phyloP scores from a whole-genome alignment of 371 early-diverging fungal genomes.

The Syncephalastrum sp. region DNA sequence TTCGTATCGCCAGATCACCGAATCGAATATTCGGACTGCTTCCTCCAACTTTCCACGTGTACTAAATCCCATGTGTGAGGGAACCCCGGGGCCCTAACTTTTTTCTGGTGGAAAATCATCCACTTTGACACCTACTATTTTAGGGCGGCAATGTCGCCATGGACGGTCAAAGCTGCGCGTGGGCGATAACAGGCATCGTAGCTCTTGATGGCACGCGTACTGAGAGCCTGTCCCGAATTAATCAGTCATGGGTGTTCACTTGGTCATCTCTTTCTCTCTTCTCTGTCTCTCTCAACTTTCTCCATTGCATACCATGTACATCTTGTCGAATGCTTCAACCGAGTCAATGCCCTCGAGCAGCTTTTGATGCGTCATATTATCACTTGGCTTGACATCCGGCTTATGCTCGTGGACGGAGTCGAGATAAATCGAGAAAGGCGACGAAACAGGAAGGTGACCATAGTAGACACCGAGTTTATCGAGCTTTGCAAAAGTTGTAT shows the following conservation, averaged over 20 bases:
- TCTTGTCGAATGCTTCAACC: slow-evolving; percentile 67
- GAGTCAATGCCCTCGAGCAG: slow-evolving; percentile 62
- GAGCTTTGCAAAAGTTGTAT: slow-evolving; percentile 40
- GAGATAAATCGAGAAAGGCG: slow-evolving; percentile 58
- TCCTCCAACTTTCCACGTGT: slow-evolving; percentile 62
- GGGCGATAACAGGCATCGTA: slow-evolving; percentile 66
- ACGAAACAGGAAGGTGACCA: slow-evolving; percentile 49
- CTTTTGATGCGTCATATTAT: slow-evolving; percentile 63
- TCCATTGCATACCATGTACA: slow-evolving; percentile 61
- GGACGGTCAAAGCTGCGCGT: slow-evolving; percentile 62
- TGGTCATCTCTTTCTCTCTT: neutral
- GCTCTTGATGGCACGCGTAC: slow-evolving; percentile 66
- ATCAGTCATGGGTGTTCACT: no score
- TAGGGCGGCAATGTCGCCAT: slow-evolving; percentile 75
- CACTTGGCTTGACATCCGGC: slow-evolving; percentile 18
- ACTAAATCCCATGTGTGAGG: slow-evolving; percentile 30
- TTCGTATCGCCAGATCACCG: slow-evolving; percentile 63
- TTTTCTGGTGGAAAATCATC: neutral
- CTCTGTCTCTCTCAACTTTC: neutral
- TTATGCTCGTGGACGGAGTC: slow-evolving; percentile 15
- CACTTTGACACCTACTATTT: slow-evolving; percentile 63
- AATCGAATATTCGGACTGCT: slow-evolving; percentile 68
- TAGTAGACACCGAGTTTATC: slow-evolving; percentile 70
- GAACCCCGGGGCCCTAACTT: no score
- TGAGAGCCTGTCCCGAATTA: slow-evolving; percentile 38